Conservation (phyloP, 768 basidiomycete genomes). For the Hypholoma sublateritium region DNA sequence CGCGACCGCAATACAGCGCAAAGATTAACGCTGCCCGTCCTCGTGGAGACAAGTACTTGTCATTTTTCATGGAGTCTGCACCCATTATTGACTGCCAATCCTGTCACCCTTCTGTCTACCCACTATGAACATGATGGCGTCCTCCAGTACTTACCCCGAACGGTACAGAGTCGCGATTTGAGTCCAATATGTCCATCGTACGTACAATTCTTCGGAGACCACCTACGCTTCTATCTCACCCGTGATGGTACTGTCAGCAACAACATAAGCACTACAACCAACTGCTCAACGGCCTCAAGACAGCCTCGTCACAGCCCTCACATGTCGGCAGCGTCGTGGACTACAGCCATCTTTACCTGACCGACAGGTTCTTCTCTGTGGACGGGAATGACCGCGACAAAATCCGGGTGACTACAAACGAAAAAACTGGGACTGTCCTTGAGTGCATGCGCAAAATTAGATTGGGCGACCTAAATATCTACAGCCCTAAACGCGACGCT, state of each 20-base stretch:
- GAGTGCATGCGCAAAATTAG: constrained; percentile 80
- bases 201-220: constrained; percentile 27
- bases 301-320: constrained; percentile 48
- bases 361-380: constrained; percentile 76
- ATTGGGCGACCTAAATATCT: constrained; percentile 86
- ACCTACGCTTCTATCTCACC: constrained; percentile 13
- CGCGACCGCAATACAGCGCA: constrained; percentile 53
- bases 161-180: constrained; percentile 68
- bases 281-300: constrained; percentile 82
- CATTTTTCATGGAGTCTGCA: constrained; percentile 2
- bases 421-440: constrained; percentile 61
- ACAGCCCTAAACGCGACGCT: constrained; percentile 74
- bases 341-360: constrained; percentile 74
- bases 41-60: constrained; percentile 81
- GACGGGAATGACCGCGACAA: constrained; percentile 50
- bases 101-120: constrained; percentile 4
- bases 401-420: constrained; percentile 82
- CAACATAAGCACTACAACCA: constrained; percentile 89
- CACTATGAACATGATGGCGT: constrained; percentile 1
- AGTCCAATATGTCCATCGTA: constrained; percentile 91
- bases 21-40: constrained; percentile 68
- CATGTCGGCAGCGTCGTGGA: constrained; percentile 58
- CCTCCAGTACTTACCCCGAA: constrained; percentile 66
- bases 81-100: constrained; percentile 3
- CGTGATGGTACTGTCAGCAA: constrained; percentile 39